Conservation (phyloP, 2,329 filamentous ascomycete genomes). For the Neofusicoccum kwambonambiense region DNA sequence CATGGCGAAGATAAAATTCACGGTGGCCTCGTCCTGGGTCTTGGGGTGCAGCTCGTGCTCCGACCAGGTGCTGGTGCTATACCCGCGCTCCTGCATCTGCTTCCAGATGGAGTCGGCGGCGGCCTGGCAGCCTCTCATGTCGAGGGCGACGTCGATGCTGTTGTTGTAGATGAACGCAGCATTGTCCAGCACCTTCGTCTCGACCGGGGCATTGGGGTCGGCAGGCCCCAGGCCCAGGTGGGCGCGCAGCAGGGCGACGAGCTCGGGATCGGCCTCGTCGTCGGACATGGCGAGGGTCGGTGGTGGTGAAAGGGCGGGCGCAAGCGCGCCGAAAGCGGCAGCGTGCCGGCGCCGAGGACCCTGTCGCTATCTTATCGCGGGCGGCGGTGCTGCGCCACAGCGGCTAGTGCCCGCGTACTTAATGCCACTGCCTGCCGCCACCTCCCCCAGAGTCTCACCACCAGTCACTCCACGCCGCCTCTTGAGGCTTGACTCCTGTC, state of each 20-base stretch:
- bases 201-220: constrained; percentile 58
- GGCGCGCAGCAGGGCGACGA: constrained; percentile 80
- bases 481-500: not conserved
- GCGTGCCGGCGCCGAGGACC: not conserved
- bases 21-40: constrained; percentile 71
- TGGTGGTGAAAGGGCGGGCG: not conserved
- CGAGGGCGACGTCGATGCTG: constrained; percentile 85
- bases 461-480: constrained; percentile 14
- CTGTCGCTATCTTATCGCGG: not conserved
- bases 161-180: constrained; percentile 90
- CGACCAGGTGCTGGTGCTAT: constrained; percentile 83
- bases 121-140: constrained; percentile 76
- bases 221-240: constrained; percentile 64
- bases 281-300: constrained; percentile 66
- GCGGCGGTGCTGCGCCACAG: not conserved
- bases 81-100: constrained; percentile 79
- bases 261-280: constrained; percentile 85
- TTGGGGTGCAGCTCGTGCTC: constrained; percentile 89
- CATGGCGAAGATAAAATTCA: constrained; percentile 96
- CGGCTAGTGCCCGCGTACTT: not conserved
- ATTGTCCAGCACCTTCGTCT: constrained; percentile 77
- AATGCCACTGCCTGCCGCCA: constrained; percentile 7
- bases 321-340: not conserved
- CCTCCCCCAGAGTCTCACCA: constrained; percentile 8
- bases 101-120: constrained; percentile 77